phyloP scores from a whole-genome alignment of 345 rosid species.

The Pseudoturritis turrita region DNA sequence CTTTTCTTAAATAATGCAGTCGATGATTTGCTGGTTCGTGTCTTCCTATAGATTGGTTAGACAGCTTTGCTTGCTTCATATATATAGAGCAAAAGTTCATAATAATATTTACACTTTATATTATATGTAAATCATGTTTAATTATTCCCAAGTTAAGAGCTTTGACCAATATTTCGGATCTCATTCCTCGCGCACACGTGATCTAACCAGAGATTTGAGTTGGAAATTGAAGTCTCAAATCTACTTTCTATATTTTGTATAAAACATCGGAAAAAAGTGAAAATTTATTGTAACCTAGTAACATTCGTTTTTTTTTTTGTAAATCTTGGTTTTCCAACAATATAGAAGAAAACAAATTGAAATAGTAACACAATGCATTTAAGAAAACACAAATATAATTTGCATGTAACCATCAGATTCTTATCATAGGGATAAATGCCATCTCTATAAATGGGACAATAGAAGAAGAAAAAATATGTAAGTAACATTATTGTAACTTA shows the following conservation, averaged over 20 bases:
- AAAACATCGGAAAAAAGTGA: neutral
- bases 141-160: neutral
- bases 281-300: no score
- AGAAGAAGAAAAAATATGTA: no score
- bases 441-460: no score
- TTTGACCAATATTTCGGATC: conserved; percentile 1
- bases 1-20: neutral
- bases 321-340: neutral
- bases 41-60: neutral
- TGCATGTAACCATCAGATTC: no score
- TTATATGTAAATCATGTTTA: neutral
- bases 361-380: neutral
- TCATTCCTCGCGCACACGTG: neutral
- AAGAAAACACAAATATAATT: neutral
- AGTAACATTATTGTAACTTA: no score
- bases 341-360: neutral
- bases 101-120: neutral
- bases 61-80: neutral
- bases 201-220: neutral
- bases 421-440: neutral
- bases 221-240: neutral
- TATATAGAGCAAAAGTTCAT: neutral
- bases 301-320: no score
- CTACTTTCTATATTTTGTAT: neutral
- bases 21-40: neutral